Conservation (phyloP, 2,329 filamentous ascomycete genomes). For the Hirsutella minnesotensis region DNA sequence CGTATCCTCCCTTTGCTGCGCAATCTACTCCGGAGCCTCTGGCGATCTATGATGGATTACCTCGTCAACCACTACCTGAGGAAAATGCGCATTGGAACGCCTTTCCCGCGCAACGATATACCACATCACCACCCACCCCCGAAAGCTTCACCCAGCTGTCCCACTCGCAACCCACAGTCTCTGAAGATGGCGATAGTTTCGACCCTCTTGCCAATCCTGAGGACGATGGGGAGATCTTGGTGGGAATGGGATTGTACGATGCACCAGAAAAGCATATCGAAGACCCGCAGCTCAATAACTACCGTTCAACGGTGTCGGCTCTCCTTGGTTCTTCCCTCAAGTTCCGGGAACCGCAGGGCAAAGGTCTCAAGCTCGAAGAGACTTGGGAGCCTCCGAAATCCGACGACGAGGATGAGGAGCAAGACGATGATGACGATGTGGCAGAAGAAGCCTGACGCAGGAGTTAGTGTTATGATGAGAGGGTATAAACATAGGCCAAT, state of each 20-base stretch:
- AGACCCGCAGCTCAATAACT: conserved; percentile 40
- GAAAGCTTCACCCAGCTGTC: conserved; percentile 44
- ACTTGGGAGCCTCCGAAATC: conserved; percentile 61
- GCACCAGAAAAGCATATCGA: conserved; percentile 45
- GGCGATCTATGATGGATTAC: conserved; percentile 14
- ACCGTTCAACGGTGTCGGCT: conserved; percentile 40
- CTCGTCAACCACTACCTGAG: conserved; percentile 11
- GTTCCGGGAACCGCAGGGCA: conserved; percentile 41
- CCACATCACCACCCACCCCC: conserved; percentile 46
- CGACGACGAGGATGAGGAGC: conserved; percentile 44
- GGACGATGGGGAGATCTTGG: conserved; percentile 58
- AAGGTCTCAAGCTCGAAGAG: conserved; percentile 71
- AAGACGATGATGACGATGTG: conserved; percentile 30
- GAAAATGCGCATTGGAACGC: conserved; percentile 29
- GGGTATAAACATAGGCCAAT: too few relatives aligned
- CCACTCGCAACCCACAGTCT: conserved; percentile 31
- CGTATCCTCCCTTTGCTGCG: conserved; percentile 12
- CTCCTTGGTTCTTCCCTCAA: conserved; percentile 40
- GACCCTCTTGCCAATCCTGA: conserved; percentile 38
- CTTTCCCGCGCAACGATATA: conserved; percentile 31
- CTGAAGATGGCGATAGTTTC: conserved; percentile 38
- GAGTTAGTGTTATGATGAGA: not conserved
- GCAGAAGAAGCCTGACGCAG: conserved; percentile 14
- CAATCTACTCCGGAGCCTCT: not conserved
- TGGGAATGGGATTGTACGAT: conserved; percentile 78